phyloP scores from a whole-genome alignment of 352 stramenopile species.

The Achlya hypogyna region DNA sequence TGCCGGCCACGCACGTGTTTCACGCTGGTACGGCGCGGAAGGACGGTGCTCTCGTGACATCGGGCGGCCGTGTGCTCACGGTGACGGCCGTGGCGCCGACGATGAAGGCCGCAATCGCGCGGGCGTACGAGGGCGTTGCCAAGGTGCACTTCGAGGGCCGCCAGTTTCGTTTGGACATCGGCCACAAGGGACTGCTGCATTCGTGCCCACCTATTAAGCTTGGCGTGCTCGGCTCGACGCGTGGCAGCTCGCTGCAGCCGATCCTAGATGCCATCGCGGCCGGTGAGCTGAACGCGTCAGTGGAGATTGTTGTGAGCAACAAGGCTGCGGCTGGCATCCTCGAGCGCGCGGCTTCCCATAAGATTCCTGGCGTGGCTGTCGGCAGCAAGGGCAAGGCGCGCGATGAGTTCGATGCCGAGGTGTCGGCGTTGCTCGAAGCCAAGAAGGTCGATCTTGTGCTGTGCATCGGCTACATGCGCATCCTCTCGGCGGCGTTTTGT shows the following conservation, averaged over 20 bases:
- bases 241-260: constrained; percentile 92
- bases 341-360: constrained; percentile 83
- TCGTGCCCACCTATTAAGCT: constrained; percentile 80
- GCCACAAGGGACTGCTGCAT: constrained; percentile 86
- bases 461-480: constrained; percentile 99
- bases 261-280: constrained; percentile 93
- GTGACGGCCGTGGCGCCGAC: constrained; percentile 89
- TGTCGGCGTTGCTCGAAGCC: constrained; percentile 85
- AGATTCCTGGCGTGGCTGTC: constrained; percentile 54
- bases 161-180: constrained; percentile 97
- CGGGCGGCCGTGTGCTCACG: constrained; percentile 94
- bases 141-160: constrained; percentile 87
- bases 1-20: constrained; percentile 94
- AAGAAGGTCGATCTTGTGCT: constrained; percentile 96
- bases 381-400: constrained; percentile 75
- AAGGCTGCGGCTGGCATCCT: constrained; percentile 90
- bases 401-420: constrained; percentile 92
- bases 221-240: constrained; percentile 93
- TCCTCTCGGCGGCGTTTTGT: constrained; percentile 94
- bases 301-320: constrained; percentile 96
- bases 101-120: constrained; percentile 86
- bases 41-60: constrained; percentile 75
- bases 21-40: constrained; percentile 93
- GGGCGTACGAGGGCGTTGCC: constrained; percentile 86
- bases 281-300: constrained; percentile 86